phyloP scores from a whole-genome alignment of 176 grass and related monocot species.

The Eleusine coracana region DNA sequence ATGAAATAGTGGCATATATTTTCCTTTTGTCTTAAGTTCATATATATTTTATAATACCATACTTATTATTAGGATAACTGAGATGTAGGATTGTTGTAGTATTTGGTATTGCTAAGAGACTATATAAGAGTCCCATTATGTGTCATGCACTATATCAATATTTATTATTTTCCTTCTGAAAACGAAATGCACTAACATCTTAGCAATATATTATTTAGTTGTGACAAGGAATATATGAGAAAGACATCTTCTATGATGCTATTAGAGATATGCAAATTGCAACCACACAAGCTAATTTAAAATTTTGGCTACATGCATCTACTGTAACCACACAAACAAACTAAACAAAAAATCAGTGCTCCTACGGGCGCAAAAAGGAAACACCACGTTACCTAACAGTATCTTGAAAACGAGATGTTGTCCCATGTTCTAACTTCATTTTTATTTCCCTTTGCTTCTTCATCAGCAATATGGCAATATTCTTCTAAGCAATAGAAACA shows the following conservation, averaged over 20 bases:
- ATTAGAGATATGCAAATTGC: not conserved
- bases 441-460: too few species aligned
- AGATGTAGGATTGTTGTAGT: too few species aligned
- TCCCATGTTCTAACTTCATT: not conserved
- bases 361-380: not conserved
- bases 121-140: too few species aligned
- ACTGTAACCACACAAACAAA: not conserved
- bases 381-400: not conserved
- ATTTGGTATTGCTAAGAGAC: too few species aligned
- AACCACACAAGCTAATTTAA: not conserved
- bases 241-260: not conserved
- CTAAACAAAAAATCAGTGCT: not conserved
- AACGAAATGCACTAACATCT: conserved; percentile 23
- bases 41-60: not conserved
- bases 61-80: too few species aligned
- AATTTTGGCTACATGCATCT: not conserved
- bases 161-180: not conserved
- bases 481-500: too few species aligned
- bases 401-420: not conserved
- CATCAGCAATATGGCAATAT: too few species aligned
- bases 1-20: not conserved
- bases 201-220: not conserved
- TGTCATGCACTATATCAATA: too few species aligned
- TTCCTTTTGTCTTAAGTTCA: not conserved
- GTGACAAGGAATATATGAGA: not conserved